Evolutionary conservation across 495 filamentous ascomycete species (phyloP), one percentile per base, ranked within the genome.

Genomic region (Annulohypoxylon nitens): DNA sequence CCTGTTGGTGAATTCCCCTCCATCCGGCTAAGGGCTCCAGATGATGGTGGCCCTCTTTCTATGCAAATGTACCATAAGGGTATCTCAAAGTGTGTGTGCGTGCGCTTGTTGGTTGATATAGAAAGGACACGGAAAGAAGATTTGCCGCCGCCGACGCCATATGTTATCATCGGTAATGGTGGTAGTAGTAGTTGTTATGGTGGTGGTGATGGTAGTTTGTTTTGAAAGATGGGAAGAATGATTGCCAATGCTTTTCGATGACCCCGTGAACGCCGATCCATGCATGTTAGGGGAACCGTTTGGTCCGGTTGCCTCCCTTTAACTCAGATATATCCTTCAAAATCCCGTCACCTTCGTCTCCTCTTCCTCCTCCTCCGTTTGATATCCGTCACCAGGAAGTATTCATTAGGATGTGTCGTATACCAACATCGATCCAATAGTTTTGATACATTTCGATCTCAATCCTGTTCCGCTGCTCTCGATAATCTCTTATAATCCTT

Each of bases 241-340:
- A 16, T 57, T n/a, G 30, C 3, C 11, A 54, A 30, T 25, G 23
- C 25, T 54, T 54, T 54, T 54, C 25, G 12, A 54, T 26, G 25
- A 12, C 25, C 25, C 30, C 30, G 16, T 48, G 58, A 60, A 72
- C 70, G 64, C 70, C 70, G 18, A 16, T 67, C 47, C 55, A 67
- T 57, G 53, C 53, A 37, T 57, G 0, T 9, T 7, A 10, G 20
- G n/a, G 26, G 14, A 7, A 7, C 53, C 26, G 26, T 36, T 36
- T 18, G 25, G 7, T 55, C 30, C 51, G 3, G 11, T 55, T 36
- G 9, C 11, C 25, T 18, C 47, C 33, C 16, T 14, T 39, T 39
- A 25, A 45, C 30, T 34, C 23, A 39, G 26, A 37, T 18, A 57
- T 57, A 16, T 16, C 33, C 33, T 57, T 37, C n/a, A 9, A 18